Percentiles rank a stretch among this genome's conserved stretches.
These are phyloP conservation scores for Sisymbrium irio DNA, from an alignment of 345 rosid species.

Conservation along the genomic window DNA sequence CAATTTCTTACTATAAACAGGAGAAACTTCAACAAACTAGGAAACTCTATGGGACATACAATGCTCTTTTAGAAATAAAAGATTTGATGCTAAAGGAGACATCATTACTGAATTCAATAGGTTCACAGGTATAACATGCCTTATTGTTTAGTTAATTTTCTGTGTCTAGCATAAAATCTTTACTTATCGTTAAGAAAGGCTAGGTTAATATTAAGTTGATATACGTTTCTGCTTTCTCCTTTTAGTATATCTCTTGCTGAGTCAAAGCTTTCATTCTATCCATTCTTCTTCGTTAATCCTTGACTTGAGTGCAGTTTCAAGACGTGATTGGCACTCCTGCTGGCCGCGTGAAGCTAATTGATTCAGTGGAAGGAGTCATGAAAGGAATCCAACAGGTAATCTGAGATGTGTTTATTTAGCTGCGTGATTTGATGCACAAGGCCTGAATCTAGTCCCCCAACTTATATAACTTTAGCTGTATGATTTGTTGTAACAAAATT, in stretches of 20 bases:
- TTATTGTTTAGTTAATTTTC: constrained; percentile 1
- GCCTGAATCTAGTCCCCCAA: not conserved
- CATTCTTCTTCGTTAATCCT: not conserved
- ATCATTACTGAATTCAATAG: constrained; percentile 72
- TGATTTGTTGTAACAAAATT: not conserved
- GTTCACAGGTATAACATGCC: constrained; percentile 73
- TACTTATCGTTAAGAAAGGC: not conserved
- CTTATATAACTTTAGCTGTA: not conserved
- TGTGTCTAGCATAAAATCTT: not conserved
- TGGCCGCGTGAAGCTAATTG: constrained; percentile 64
- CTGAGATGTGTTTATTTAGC: not conserved
- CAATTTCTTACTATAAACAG: constrained; percentile 36
- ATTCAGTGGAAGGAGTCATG: constrained; percentile 81
- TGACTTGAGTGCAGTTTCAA: constrained; percentile 55
- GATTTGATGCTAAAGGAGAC: constrained; percentile 87
- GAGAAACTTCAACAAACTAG: constrained; percentile 74
- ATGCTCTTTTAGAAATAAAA: constrained; percentile 79
- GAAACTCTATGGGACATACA: constrained; percentile 77
- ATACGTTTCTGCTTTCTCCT: constrained; percentile 1
- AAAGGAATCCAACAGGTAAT: constrained; percentile 78
- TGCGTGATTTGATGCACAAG: not conserved
- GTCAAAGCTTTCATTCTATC: not conserved
- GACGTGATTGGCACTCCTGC: constrained; percentile 60
- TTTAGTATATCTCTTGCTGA: not conserved
- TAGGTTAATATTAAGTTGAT: not conserved